Percentiles rank a stretch among this genome's conserved stretches.
Evolutionary conservation across 371 early-diverging fungal species (phyloP).

Genomic region (Syncephalastrum monosporum): DNA sequence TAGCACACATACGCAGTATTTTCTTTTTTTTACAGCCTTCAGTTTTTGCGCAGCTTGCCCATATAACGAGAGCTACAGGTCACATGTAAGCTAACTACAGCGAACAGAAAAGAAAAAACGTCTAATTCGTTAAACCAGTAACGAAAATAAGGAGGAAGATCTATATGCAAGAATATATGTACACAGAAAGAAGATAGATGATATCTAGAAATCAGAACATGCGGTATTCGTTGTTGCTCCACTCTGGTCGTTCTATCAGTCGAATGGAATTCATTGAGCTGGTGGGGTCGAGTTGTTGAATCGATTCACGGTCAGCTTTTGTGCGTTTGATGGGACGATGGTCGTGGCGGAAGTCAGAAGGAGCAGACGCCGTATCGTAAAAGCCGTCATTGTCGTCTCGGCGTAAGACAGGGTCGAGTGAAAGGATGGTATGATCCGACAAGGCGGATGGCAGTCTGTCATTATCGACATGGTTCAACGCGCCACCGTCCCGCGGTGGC

Average conservation of each 20-base stretch:
- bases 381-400: no score
- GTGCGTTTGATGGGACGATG: constrained; percentile 7
- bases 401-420: no score
- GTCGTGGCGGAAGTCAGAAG: constrained; percentile 3
- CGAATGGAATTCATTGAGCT: constrained; percentile 4
- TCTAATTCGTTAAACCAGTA: no score
- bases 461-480: not conserved
- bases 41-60: no score
- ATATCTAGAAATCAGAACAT: constrained; percentile 16
- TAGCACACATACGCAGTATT: no score
- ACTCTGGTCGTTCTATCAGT: constrained; percentile 19
- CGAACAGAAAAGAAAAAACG: no score
- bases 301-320: not conserved
- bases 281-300: not conserved
- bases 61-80: no score
- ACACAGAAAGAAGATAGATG: no score
- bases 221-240: constrained; percentile 25
- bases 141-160: no score
- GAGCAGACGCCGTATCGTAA: constrained; percentile 3
- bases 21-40: no score
- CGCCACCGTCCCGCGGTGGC: not conserved
- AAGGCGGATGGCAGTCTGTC: not conserved
- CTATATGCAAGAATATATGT: no score
- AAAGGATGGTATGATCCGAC: constrained; percentile 1
- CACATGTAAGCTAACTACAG: no score